Conservation (phyloP, 805 yeast species). For the Saccharomycopsis sp. region DNA sequence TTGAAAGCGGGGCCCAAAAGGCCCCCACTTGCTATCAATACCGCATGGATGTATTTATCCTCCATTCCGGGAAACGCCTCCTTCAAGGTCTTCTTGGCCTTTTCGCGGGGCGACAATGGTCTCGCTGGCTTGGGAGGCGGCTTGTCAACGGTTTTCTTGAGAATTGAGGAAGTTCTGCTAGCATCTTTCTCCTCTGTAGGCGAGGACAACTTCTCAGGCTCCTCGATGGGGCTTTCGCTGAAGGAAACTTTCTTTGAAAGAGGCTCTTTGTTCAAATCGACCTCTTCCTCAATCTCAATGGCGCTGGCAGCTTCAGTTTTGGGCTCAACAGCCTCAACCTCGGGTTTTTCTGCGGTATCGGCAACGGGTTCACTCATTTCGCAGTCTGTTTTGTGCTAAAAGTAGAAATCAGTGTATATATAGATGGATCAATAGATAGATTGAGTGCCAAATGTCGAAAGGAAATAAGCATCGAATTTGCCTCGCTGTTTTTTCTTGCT, state of each 20-base stretch:
- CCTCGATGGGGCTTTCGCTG: slow-evolving; percentile 25
- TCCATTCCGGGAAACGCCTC: slow-evolving; percentile 86
- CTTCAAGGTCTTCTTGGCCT: slow-evolving; percentile 51
- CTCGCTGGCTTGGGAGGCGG: slow-evolving; percentile 50
- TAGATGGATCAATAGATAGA: too few relatives aligned
- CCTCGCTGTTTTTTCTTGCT: neutral
- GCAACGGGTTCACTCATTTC: slow-evolving; percentile 6
- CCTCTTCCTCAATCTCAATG: slow-evolving; percentile 2
- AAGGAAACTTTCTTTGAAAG: slow-evolving; percentile 15
- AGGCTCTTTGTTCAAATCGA: slow-evolving; percentile 1
- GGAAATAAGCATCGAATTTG: too few relatives aligned
- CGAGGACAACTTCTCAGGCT: slow-evolving; percentile 12
- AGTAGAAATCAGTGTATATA: too few relatives aligned
- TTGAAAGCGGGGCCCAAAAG: slow-evolving; percentile 79
- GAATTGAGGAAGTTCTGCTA: slow-evolving; percentile 13
- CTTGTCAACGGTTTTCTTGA: slow-evolving; percentile 13
- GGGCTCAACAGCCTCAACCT: neutral
- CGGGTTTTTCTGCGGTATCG: slow-evolving; percentile 2
- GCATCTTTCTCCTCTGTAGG: slow-evolving; percentile 10
- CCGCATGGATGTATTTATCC: slow-evolving; percentile 63
- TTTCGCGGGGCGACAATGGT: slow-evolving; percentile 54
- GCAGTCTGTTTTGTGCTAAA: neutral
- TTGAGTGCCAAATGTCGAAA: too few relatives aligned
- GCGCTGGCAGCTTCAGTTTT: slow-evolving; percentile 2
- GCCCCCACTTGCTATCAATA: slow-evolving; percentile 81